Percentiles rank a stretch among this genome's conserved stretches.
phyloP scores from a whole-genome alignment of 164 flowering plant genomes.

The Magnolia officinalis region DNA sequence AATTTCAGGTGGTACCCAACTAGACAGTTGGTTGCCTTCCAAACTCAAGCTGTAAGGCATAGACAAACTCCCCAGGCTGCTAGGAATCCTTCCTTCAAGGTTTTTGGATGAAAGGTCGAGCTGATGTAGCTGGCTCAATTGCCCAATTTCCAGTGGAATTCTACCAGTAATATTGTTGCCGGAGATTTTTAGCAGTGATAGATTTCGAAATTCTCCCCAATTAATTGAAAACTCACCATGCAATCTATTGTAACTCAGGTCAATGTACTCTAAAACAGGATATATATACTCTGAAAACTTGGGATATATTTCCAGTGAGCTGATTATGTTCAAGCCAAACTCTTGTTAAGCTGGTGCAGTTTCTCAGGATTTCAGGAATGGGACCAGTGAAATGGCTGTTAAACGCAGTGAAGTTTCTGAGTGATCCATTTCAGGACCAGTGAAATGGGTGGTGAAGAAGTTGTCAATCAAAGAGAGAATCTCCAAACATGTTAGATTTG shows the following conservation, averaged over 20 bases:
- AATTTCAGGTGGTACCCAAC: not conserved
- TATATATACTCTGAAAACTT: conserved; percentile 31
- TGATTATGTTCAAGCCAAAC: conserved; percentile 52
- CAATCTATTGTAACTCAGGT: conserved; percentile 27
- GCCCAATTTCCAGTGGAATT: conserved; percentile 35
- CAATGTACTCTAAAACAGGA: conserved; percentile 26
- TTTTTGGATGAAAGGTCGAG: conserved; percentile 34
- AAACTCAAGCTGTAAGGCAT: conserved; percentile 14
- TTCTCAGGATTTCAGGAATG: conserved; percentile 29
- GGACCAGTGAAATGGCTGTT: conserved; percentile 49
- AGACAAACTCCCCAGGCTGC: conserved; percentile 24
- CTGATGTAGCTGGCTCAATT: conserved; percentile 10
- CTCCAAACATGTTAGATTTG: not conserved
- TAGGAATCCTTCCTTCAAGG: conserved; percentile 41
- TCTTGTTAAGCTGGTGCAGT: conserved; percentile 15
- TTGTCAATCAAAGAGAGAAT: conserved; percentile 24
- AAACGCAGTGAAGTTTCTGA: conserved; percentile 29
- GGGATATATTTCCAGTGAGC: conserved; percentile 34
- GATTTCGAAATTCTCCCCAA: conserved; percentile 32
- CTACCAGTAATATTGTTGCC: conserved; percentile 31
- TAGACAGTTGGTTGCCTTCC: not conserved
- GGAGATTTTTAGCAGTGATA: conserved; percentile 24
- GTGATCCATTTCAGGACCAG: not conserved
- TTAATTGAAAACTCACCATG: conserved; percentile 23
- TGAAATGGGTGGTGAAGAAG: conserved; percentile 51